Base-by-base conservation (phyloP, 495 filamentous ascomycete species). In the Letharia lupina region DNA sequence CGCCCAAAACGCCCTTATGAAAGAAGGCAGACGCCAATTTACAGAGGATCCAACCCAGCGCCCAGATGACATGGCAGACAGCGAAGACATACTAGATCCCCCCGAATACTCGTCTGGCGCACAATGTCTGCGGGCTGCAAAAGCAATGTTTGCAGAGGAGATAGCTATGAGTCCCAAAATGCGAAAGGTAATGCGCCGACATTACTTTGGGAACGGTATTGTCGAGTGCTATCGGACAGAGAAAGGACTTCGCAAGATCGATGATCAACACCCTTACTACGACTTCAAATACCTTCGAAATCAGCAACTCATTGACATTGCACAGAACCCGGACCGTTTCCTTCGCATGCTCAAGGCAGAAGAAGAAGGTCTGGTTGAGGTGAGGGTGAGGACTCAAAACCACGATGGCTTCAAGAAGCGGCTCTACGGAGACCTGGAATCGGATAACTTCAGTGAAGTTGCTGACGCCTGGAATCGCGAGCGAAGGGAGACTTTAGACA, bases 201-300 rank as follows among this genome's bases (percentile, higher is more conserved):
- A 84, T 52, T 96, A 89, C 75, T 98, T 97, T 72, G 82, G 83
- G 73, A 86, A 86, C 67, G 91, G 90, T 42, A 80, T 87, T 42
- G 84, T 98, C 62, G 91, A 92, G 76, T 94, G 93, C 72, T 84
- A 85, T 67, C 86, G 93, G 61, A 98, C 94, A 12, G 92, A 96
- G 58, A 98, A 97, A 74, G 94, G 94, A 39, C 79, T 95, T n/a
- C 87, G 88, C 44, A 89, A 89, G 71, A 98, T 98, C 70, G 93
- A 96, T 67, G 95, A 98, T 60, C 86, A 96, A 44, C 91, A 97
- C 72, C 91, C 90, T 1, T 98, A 94, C 75, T 96, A 96, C 74
- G 94, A 96, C 74, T 93, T 98, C 78, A 98, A 98, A 71, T 98
- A 98, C 67, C 86, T 98, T 23, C 84, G 90, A 47, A 90, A 94